Evolutionary conservation across 208 protist species (phyloP).

Genomic region (Baffinella frigidus): DNA sequence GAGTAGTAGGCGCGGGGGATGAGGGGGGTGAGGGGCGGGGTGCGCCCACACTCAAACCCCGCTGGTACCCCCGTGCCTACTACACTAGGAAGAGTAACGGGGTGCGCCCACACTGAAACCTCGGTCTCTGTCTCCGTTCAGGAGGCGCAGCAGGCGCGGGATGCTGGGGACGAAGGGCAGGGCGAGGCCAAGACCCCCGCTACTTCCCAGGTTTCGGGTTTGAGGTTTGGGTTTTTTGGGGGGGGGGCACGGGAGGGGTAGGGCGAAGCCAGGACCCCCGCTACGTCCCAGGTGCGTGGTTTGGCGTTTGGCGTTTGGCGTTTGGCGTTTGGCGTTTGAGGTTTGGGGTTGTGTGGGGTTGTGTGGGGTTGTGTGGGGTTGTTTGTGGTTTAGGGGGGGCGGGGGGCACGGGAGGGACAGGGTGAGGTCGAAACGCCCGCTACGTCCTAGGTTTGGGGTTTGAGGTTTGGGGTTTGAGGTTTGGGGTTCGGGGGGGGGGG

Average conservation of each 20-base stretch:
- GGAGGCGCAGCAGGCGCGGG: too few relatives aligned
- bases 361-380: neutral
- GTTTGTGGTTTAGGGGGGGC: neutral
- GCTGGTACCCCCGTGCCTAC: too few relatives aligned
- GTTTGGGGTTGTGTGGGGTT: neutral
- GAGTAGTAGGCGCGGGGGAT: too few relatives aligned
- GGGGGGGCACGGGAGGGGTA: too few relatives aligned
- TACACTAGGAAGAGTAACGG: too few relatives aligned
- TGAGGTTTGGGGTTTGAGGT: neutral
- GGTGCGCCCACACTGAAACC: too few relatives aligned
- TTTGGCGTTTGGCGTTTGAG: neutral
- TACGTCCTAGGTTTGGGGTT: too few relatives aligned
- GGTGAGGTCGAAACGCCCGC: neutral
- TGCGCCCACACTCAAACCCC: too few relatives aligned
- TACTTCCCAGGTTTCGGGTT: neutral
- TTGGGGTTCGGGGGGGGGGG: neutral
- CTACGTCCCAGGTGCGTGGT: neutral
- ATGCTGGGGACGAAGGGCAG: too few relatives aligned
- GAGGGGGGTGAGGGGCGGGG: too few relatives aligned
- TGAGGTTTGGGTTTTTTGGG: neutral
- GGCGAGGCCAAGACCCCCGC: neutral
- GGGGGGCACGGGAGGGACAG: neutral
- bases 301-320: neutral
- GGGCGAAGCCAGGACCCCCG: neutral
- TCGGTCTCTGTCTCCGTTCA: too few relatives aligned